phyloP scores from a whole-genome alignment of 805 yeast genomes.

The Clavispora carvajalis region DNA sequence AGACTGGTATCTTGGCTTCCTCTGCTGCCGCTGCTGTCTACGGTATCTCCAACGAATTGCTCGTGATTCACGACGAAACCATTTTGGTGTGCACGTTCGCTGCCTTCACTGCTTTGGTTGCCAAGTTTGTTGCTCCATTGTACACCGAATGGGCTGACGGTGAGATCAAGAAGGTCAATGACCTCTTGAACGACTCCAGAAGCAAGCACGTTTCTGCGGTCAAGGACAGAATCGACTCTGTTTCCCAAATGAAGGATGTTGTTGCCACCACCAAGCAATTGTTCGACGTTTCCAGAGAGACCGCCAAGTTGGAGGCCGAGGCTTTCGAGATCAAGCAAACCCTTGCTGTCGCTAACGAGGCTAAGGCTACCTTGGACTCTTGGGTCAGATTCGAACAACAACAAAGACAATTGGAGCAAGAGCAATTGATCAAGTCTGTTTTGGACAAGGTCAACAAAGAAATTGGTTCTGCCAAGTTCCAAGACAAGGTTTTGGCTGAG shows the following conservation, averaged over 20 bases:
- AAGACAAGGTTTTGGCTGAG: constrained; percentile 85
- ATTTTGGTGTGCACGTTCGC: constrained; percentile 75
- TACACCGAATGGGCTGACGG: constrained; percentile 92
- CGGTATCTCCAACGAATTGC: constrained; percentile 89
- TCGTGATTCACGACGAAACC: constrained; percentile 92
- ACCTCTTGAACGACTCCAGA: constrained; percentile 82
- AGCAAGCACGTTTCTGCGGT: constrained; percentile 88
- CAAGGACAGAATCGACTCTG: constrained; percentile 84
- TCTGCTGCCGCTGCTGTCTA: constrained; percentile 90
- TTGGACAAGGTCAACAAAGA: constrained; percentile 85
- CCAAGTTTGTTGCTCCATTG: constrained; percentile 89
- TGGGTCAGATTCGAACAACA: constrained; percentile 98
- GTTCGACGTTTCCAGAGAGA: constrained; percentile 93
- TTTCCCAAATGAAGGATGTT: constrained; percentile 85
- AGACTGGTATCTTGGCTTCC: constrained; percentile 94
- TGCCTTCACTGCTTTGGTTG: constrained; percentile 67
- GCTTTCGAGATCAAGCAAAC: constrained; percentile 90
- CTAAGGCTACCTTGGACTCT: constrained; percentile 92
- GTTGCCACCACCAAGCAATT: constrained; percentile 86
- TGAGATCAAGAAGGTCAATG: constrained; percentile 75
- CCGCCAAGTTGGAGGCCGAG: constrained; percentile 92
- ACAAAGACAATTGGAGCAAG: constrained; percentile 93
- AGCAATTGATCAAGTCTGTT: constrained; percentile 81
- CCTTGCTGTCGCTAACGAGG: constrained; percentile 82
- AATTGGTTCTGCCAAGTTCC: constrained; percentile 83